phyloP scores from a whole-genome alignment of 441 rosid species.

The Pelargonium australe region DNA sequence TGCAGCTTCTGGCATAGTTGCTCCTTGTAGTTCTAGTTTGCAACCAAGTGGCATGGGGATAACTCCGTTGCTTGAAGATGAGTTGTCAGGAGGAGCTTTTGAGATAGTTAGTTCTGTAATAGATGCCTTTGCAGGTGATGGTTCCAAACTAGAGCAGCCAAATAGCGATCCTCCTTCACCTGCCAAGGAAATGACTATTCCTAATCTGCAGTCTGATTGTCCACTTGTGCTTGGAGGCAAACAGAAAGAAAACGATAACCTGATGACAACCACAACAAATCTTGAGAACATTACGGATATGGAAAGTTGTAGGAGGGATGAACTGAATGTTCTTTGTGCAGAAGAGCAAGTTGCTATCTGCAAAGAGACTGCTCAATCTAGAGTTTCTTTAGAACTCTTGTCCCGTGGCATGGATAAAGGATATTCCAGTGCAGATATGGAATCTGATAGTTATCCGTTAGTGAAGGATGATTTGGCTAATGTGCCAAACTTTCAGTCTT shows the following conservation, averaged over 20 bases:
- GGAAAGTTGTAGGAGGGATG: constrained; percentile 5
- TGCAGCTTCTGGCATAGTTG: constrained; percentile 23
- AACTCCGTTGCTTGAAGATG: constrained; percentile 17
- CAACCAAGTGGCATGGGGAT: constrained; percentile 18
- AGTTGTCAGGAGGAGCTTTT: constrained; percentile 27
- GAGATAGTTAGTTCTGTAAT: constrained; percentile 25
- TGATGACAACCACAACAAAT: constrained; percentile 23
- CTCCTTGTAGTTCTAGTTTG: constrained; percentile 21
- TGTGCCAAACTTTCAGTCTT: constrained; percentile 25
- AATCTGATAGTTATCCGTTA: constrained; percentile 8
- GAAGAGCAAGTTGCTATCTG: background rate
- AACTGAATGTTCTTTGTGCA: background rate
- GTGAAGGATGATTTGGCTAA: constrained; percentile 30
- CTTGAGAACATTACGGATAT: constrained; percentile 15
- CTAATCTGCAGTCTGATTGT: constrained; percentile 20
- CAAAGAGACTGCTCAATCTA: constrained; percentile 4
- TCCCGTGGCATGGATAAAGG: background rate
- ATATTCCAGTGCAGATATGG: constrained; percentile 5
- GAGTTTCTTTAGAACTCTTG: background rate
- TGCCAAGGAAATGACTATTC: constrained; percentile 29
- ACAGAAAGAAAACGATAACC: constrained; percentile 28
- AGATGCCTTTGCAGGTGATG: constrained; percentile 29
- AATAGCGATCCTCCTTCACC: constrained; percentile 27
- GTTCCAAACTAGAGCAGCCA: constrained; percentile 23
- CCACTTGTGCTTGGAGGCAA: constrained; percentile 28